phyloP scores from a whole-genome alignment of 2,329 filamentous ascomycete genomes.

The Exophiala bonariae region DNA sequence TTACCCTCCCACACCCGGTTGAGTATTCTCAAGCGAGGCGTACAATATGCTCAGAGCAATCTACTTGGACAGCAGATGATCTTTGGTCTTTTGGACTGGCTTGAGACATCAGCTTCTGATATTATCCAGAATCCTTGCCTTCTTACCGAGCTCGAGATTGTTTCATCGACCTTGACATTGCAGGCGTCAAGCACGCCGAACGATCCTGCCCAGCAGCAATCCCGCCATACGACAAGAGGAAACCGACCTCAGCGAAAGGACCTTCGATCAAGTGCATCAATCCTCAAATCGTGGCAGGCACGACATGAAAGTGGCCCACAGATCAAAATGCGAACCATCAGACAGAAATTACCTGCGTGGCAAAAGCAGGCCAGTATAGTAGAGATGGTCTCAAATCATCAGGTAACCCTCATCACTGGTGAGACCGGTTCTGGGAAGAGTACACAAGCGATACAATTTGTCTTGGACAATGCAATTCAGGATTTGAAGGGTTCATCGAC shows the following conservation, averaged over 20 bases:
- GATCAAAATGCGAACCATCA: constrained; percentile 71
- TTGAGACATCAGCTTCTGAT: constrained; percentile 78
- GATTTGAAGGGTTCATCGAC: constrained; percentile 71
- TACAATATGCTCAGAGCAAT: constrained; percentile 69
- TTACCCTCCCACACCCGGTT: constrained; percentile 89
- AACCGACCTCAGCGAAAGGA: constrained; percentile 13
- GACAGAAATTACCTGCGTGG: constrained; percentile 84
- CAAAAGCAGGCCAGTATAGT: constrained; percentile 75
- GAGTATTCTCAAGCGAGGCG: constrained; percentile 76
- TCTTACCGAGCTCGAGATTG: constrained; percentile 79
- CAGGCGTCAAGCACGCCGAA: neutral
- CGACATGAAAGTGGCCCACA: constrained; percentile 66
- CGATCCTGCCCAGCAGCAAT: neutral
- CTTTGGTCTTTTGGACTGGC: constrained; percentile 86
- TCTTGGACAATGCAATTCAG: constrained; percentile 85
- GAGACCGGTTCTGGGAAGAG: constrained; percentile 97
- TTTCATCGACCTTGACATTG: constrained; percentile 54
- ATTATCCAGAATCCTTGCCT: constrained; percentile 83
- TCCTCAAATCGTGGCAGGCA: constrained; percentile 64
- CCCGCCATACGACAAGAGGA: neutral
- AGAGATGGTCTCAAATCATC: constrained; percentile 69
- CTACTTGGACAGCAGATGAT: constrained; percentile 86
- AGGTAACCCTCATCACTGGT: constrained; percentile 95
- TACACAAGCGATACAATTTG: constrained; percentile 93
- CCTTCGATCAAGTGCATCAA: constrained; percentile 37